These are phyloP conservation scores for Dactylella cylindrospora DNA, from an alignment of 2,329 filamentous ascomycete genomes.

Conservation along the genomic window DNA sequence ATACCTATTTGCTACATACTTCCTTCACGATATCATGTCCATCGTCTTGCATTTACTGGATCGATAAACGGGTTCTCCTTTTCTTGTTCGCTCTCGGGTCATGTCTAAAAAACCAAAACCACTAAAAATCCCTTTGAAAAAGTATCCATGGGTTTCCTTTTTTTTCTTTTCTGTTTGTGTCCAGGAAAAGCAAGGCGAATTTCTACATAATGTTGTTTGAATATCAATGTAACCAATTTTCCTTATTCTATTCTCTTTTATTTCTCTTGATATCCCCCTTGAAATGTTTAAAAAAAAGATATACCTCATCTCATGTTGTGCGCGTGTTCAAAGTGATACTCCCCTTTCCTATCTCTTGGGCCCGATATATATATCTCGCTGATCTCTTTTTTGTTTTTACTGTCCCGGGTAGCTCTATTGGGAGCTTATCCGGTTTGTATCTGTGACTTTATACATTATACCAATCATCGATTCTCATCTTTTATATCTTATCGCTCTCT, in stretches of 20 bases:
- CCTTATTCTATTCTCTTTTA: slow-evolving; percentile 24
- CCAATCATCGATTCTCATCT: slow-evolving; percentile 31
- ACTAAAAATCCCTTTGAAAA: background rate
- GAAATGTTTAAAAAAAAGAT: slow-evolving; percentile 28
- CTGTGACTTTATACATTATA: slow-evolving; percentile 31
- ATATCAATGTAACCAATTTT: slow-evolving; percentile 18
- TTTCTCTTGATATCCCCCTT: slow-evolving; percentile 37
- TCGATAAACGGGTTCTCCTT: slow-evolving; percentile 43
- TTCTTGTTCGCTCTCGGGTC: slow-evolving; percentile 25
- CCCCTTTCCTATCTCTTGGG: slow-evolving; percentile 15
- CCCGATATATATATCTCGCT: slow-evolving; percentile 22
- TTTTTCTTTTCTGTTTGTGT: slow-evolving; percentile 34
- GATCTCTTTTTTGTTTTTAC: slow-evolving; percentile 14
- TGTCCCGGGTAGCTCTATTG: slow-evolving; percentile 7
- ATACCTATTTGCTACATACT: slow-evolving; percentile 46
- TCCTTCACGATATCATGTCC: slow-evolving; percentile 44
- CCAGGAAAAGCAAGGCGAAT: slow-evolving; percentile 43
- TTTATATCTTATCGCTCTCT: slow-evolving; percentile 9
- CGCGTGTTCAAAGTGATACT: slow-evolving; percentile 29
- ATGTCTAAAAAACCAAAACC: slow-evolving; percentile 43
- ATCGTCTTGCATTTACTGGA: slow-evolving; percentile 45
- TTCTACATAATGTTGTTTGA: slow-evolving; percentile 35
- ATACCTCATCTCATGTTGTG: slow-evolving; percentile 27
- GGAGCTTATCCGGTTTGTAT: background rate
- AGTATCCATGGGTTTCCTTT: background rate